Percentiles rank a stretch among this genome's conserved stretches.
Evolutionary conservation across 1,284 basidiomycete genomes (phyloP).

Genomic region (Termitomyces sp.): DNA sequence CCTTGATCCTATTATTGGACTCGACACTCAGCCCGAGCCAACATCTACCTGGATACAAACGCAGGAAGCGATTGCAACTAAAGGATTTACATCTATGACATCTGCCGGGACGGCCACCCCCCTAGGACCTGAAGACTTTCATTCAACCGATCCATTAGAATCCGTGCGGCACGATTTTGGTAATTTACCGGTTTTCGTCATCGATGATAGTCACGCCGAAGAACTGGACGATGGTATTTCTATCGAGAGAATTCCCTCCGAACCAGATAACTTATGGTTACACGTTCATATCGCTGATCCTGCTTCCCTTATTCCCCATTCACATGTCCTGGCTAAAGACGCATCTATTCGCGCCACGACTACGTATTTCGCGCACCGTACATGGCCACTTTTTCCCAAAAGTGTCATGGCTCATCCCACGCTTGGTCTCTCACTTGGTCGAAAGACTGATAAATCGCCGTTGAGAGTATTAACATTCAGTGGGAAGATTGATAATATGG

Average conservation of each 20-base stretch:
- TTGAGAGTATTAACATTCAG: conserved; percentile 80
- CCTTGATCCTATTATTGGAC: conserved; percentile 29
- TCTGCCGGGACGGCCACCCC: conserved; percentile 23
- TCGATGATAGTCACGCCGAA: conserved; percentile 78
- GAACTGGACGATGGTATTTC: conserved; percentile 97
- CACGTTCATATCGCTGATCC: conserved; percentile 96
- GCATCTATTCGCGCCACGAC: conserved; percentile 53
- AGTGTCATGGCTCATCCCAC: conserved; percentile 48
- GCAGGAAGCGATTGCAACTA: conserved; percentile 31
- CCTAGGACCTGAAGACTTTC: conserved; percentile 56
- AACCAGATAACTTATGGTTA: conserved; percentile 70
- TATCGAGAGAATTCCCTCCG: conserved; percentile 56
- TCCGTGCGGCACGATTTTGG: conserved; percentile 84
- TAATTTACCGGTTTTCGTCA: conserved; percentile 77
- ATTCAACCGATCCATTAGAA: conserved; percentile 54
- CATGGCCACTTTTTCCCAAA: conserved; percentile 67
- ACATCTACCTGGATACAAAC: conserved; percentile 26
- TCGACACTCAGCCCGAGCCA: conserved; percentile 32
- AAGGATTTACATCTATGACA: conserved; percentile 19
- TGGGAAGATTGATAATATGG: conserved; percentile 58
- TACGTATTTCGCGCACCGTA: conserved; percentile 62
- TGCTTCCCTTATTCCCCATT: conserved; percentile 72
- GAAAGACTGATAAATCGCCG: conserved; percentile 30
- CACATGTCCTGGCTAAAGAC: conserved; percentile 51
- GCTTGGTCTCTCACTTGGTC: conserved; percentile 59